Conservation (phyloP, 495 filamentous ascomycete species). For the Mycothermus thermophilus region DNA sequence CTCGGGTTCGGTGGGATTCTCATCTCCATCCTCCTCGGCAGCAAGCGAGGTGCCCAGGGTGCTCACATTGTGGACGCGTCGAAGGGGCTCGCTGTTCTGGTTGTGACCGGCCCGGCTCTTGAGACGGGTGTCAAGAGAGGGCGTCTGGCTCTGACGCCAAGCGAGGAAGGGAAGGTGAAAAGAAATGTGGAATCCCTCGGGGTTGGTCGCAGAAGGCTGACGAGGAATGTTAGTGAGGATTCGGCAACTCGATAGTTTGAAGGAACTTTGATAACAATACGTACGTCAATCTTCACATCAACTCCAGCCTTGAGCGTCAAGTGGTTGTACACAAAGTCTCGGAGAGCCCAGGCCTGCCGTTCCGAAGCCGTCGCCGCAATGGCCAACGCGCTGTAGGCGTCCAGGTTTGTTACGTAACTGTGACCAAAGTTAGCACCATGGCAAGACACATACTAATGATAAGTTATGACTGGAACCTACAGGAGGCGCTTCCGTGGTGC, state of each 20-base stretch:
- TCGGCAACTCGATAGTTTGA: background rate
- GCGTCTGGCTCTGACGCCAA: constrained; percentile 1
- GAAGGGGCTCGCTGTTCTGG: background rate
- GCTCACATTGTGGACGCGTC: background rate
- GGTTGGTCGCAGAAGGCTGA: constrained; percentile 1
- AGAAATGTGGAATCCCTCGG: constrained; percentile 4
- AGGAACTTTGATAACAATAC: too few species aligned
- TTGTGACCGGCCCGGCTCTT: too few species aligned
- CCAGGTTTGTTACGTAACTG: constrained; percentile 11
- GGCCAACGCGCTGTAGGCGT: constrained; percentile 4
- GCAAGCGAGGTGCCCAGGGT: background rate
- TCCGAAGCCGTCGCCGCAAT: constrained; percentile 6
- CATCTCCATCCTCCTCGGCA: too few species aligned
- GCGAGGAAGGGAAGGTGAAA: constrained; percentile 9
- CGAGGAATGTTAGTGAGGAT: background rate
- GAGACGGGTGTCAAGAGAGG: background rate
- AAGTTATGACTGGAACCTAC: background rate
- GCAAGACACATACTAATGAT: too few species aligned
- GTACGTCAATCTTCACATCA: constrained; percentile 3
- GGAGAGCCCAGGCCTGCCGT: constrained; percentile 1
- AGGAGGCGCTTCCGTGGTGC: constrained; percentile 1
- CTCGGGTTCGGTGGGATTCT: too few species aligned
- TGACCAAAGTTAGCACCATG: too few species aligned
- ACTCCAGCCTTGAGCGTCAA: constrained; percentile 7
- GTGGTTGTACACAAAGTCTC: constrained; percentile 11